These are phyloP conservation scores for Saturnispora diversa DNA, from an alignment of 805 yeast genomes.

Conservation along the genomic window DNA sequence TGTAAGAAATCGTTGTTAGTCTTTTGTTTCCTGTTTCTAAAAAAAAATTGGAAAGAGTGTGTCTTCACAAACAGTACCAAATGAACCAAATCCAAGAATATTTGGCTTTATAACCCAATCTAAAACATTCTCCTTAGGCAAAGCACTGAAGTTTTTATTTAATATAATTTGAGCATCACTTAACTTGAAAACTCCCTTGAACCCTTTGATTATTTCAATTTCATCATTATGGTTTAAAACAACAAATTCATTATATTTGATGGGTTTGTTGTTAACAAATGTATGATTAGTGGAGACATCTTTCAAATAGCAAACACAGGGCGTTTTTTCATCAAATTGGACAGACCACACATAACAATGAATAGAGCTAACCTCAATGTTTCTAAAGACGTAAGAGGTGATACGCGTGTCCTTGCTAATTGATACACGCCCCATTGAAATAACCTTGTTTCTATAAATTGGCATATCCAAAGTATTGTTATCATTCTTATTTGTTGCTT, in stretches of 20 bases:
- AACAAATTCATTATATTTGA: conserved; percentile 26
- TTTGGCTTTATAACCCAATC: conserved; percentile 38
- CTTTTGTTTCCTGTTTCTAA: not conserved
- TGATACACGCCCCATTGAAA: conserved; percentile 39
- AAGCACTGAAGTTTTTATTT: conserved; percentile 8
- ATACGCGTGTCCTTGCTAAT: conserved; percentile 20
- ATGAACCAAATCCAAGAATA: conserved; percentile 48
- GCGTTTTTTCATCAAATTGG: conserved; percentile 40
- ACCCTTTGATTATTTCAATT: conserved; percentile 31
- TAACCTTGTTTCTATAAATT: conserved; percentile 25
- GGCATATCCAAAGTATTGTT: conserved; percentile 7
- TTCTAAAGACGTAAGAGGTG: conserved; percentile 4
- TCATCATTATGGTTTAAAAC: conserved; percentile 31
- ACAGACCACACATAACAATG: conserved; percentile 35
- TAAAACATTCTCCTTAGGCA: conserved; percentile 16
- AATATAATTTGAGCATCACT: conserved; percentile 12
- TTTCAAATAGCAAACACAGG: conserved; percentile 41
- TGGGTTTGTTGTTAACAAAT: conserved; percentile 32
- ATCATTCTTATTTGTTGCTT: not conserved
- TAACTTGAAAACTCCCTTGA: conserved; percentile 15
- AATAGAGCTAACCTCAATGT: conserved; percentile 33
- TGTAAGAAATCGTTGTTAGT: conserved; percentile 15
- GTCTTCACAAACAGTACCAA: conserved; percentile 40
- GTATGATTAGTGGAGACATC: conserved; percentile 49
- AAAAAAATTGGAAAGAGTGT: conserved; percentile 5